phyloP scores from a whole-genome alignment of 2,329 filamentous ascomycete species.

The Elsinoe necatrix region DNA sequence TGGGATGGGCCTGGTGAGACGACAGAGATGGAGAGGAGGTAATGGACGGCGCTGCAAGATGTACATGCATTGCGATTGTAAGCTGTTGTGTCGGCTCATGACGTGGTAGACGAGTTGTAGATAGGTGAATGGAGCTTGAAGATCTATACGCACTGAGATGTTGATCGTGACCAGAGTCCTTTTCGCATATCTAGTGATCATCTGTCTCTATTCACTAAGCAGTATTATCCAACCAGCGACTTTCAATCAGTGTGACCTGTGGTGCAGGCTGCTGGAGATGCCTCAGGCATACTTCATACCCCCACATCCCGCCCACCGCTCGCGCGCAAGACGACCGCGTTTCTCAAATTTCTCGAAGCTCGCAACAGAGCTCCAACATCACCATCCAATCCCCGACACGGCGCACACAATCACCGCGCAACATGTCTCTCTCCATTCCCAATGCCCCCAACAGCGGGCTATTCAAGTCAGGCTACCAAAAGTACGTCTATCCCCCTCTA shows the following conservation, averaged over 20 bases:
- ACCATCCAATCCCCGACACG: not conserved
- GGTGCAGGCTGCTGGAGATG: not conserved
- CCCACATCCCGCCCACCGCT: constrained; percentile 4
- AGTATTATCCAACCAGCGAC: too few species aligned
- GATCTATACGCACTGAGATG: not conserved
- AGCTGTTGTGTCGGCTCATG: not conserved
- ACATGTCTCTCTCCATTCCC: constrained; percentile 94
- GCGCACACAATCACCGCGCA: constrained; percentile 18
- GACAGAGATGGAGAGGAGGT: not conserved
- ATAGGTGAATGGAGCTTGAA: constrained; percentile 1
- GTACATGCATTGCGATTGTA: not conserved
- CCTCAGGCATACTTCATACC: constrained; percentile 1
- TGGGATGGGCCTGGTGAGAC: not conserved
- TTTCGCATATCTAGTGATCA: too few species aligned
- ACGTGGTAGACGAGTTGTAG: constrained; percentile 5
- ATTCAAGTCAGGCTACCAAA: constrained; percentile 95
- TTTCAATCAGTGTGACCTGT: too few species aligned
- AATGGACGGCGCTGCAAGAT: not conserved
- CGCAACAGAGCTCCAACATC: not conserved
- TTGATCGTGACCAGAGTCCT: not conserved
- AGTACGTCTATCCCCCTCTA: too few species aligned
- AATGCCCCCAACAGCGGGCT: constrained; percentile 85
- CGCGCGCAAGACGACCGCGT: constrained; percentile 2
- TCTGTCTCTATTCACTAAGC: too few species aligned
- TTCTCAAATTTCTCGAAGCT: constrained; percentile 12